phyloP scores from a whole-genome alignment of 208 protist species.

The Leishmania arabica region DNA sequence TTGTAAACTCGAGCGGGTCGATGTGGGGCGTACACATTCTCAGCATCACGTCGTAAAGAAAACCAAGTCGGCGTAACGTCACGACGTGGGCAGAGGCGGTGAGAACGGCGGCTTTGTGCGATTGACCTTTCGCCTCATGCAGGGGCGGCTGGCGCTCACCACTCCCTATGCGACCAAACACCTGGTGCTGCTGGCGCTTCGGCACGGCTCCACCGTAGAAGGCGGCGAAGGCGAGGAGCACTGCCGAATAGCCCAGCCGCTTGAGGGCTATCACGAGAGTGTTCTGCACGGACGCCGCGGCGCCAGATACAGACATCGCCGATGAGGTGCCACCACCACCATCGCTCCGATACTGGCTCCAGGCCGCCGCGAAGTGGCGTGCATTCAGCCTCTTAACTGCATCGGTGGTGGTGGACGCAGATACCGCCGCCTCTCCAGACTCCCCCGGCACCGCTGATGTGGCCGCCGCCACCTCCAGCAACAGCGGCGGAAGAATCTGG shows the following conservation, averaged over 20 bases:
- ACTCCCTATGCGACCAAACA: conserved; percentile 38
- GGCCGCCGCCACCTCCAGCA: conserved; percentile 18
- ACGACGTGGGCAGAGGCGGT: conserved; percentile 62
- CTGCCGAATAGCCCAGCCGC: conserved; percentile 66
- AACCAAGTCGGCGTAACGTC: conserved; percentile 44
- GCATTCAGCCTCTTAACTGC: conserved; percentile 47
- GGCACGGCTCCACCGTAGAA: conserved; percentile 86
- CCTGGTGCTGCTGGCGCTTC: conserved; percentile 55
- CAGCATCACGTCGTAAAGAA: conserved; percentile 70
- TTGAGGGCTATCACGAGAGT: conserved; percentile 61
- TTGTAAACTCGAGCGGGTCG: conserved; percentile 75
- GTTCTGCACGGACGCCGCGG: conserved; percentile 12
- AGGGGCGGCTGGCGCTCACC: conserved; percentile 2
- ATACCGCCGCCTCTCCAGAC: not conserved
- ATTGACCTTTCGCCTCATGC: conserved; percentile 47
- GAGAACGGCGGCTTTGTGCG: conserved; percentile 76
- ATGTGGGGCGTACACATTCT: conserved; percentile 63
- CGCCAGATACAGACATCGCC: not conserved
- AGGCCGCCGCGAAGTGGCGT: conserved; percentile 62
- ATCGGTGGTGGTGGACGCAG: not conserved
- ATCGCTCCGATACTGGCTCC: conserved; percentile 36
- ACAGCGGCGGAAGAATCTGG: conserved; percentile 53
- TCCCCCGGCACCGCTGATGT: not conserved
- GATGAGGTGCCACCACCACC: not conserved
- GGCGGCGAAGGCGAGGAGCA: conserved; percentile 74